Base-by-base conservation (phyloP, 2,329 filamentous ascomycete genomes). In the Ophiocordyceps camponoti-floridani region DNA sequence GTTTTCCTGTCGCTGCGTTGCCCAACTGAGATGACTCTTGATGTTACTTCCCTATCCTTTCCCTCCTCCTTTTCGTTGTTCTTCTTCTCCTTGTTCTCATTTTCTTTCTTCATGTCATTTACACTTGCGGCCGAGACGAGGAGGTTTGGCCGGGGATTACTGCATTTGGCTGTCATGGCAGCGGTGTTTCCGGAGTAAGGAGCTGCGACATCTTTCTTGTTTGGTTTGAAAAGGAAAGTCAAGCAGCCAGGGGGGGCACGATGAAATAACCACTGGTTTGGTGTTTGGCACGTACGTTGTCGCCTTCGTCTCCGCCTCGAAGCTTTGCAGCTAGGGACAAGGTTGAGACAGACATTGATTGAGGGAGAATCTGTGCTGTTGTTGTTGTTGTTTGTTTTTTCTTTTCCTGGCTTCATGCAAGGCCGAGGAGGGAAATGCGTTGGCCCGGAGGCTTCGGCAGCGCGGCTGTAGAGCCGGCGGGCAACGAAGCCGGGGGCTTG, bases 81-180 rank as follows among this genome's bases (percentile, higher is more conserved):
- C 45, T 48, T 47, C 19, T 19, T 28, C 12, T 38, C 28, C 42
- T 38, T 19, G 33, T 47, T 40, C 23, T 19, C 38, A 12, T 46
- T 47, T 48, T 31, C 23, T 30, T 38, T n/a, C 18, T 16, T n/a
- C n/a, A 16, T 38, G 35, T 38, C 14, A 38, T 38, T 18, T 38
- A n/a, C n/a, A 38, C 14, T 38, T 38, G 35, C 35, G 35, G 35
- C 35, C 35, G n/a, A 18, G 35, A 38, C 35, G 35, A 38, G 35
- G 35, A 38, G 35, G 13, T 35, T 7, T 35, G 31, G 13, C 31
- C 13, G 31, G 31, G 13, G 13, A n/a, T 7, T 35, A 10, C n/a
- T 43, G 44, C 38, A 31, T 19, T 43, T 19, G 31, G 38, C 45
- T 42, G 45, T 58, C 54, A 60, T 58, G 53, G 58, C 56, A 61